phyloP scores from a whole-genome alignment of 345 rosid genomes.

The Populus nigra region DNA sequence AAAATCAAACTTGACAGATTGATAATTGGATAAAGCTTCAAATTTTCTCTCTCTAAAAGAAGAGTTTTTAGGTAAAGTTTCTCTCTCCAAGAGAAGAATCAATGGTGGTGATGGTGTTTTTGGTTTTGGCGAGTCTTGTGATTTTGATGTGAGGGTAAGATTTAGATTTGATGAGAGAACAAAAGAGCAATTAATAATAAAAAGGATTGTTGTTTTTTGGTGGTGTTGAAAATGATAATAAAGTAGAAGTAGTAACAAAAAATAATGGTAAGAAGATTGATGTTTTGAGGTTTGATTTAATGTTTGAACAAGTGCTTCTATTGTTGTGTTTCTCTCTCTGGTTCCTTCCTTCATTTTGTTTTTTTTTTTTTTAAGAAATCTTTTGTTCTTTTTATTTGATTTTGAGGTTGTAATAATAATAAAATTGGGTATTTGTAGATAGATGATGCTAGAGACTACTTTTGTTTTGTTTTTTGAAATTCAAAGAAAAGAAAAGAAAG shows the following conservation, averaged over 20 bases:
- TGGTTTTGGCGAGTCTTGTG: slow-evolving; percentile 27
- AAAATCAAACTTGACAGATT: background rate
- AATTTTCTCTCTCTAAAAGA: background rate
- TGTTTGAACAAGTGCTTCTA: slow-evolving; percentile 28
- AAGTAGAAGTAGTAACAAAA: slow-evolving; percentile 2
- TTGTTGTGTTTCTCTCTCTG: slow-evolving; percentile 24
- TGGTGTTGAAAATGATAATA: slow-evolving; percentile 8
- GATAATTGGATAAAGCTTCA: background rate
- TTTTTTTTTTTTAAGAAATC: background rate
- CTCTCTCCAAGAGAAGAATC: slow-evolving; percentile 8
- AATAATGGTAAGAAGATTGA: slow-evolving; percentile 7
- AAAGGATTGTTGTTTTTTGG: slow-evolving; percentile 1
- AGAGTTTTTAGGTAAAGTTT: background rate
- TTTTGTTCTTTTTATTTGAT: background rate
- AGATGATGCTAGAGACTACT: background rate
- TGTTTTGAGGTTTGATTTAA: slow-evolving; percentile 20
- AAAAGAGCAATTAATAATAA: slow-evolving; percentile 5
- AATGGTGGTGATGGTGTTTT: background rate
- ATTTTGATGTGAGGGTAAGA: slow-evolving; percentile 65
- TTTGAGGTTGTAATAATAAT: background rate
- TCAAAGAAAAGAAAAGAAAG: background rate
- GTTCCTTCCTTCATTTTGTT: slow-evolving; percentile 13
- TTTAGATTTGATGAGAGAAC: slow-evolving; percentile 20
- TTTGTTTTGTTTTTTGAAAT: background rate
- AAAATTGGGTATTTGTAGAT: slow-evolving; percentile 2